Base-by-base conservation (phyloP, 1,284 basidiomycete species). In the Somion occarium region DNA sequence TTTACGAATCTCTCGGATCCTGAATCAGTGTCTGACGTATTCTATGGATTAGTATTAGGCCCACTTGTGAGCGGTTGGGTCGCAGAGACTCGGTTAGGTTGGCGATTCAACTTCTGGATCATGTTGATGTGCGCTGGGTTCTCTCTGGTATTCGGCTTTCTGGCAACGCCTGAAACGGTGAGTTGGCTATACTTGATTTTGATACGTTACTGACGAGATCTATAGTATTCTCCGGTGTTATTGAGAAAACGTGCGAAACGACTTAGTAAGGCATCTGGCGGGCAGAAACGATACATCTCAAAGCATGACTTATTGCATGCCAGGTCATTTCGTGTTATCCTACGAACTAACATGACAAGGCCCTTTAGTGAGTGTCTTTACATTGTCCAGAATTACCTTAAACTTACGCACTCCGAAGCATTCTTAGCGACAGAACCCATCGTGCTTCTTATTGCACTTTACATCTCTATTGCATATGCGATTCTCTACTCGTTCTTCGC, bases 71-170 rank as follows among this genome's bases (percentile, higher is more conserved):
- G 85, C 19, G 84, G 84, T 19, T 85, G 75, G 61, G 73, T 81
- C 12, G 74, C 73, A n/a, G 64, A 79, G 53, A 72, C 69, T 23
- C 69, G 61, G 38, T 68, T 78, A 4, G 79, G 78, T 11, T 90
- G 83, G 83, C 72, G 80, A 34, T 85, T 85, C 68, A 80, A 83
- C 44, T 88, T 89, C 65, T 87, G 84, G 82, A 69, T 88, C 44
- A 80, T 86, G 71, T 75, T 83, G 58, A 77, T 79, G 15, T 74
- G 81, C 53, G 72, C 79, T 22, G 74, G 65, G 9, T 58, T 80
- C 49, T 77, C 77, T 46, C 69, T 80, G 34, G 53, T 78, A 18
- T 61, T 72, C 11, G 75, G 74, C 5, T 72, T 74, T 45, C 61
- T 78, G 46, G 53, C 75, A 37, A 73, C 73, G 15, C 75, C 78